phyloP scores from a whole-genome alignment of 768 basidiomycete genomes.

The Coprinellus aureogranulatus region DNA sequence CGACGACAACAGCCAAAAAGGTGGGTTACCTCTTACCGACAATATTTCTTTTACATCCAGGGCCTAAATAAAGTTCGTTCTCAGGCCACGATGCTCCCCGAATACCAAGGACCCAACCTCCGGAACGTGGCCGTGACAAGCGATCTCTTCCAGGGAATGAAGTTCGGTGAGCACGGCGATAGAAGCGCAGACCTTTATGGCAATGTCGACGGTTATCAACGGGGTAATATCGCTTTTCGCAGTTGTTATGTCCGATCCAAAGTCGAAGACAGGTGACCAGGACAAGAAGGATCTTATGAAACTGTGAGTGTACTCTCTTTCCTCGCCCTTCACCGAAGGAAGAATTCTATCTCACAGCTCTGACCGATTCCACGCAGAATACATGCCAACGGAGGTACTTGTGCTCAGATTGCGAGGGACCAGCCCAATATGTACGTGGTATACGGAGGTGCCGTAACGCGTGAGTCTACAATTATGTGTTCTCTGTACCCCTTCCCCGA shows the following conservation, averaged over 20 bases:
- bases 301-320: constrained; percentile 44
- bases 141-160: constrained; percentile 69
- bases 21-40: constrained; percentile 22
- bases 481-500: too few relatives aligned
- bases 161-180: constrained; percentile 62
- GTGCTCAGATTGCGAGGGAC: constrained; percentile 57
- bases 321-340: not conserved
- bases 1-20: constrained; percentile 40
- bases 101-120: constrained; percentile 63
- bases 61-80: not conserved
- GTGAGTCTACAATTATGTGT: constrained; percentile 55
- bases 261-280: constrained; percentile 60
- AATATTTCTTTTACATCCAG: not conserved
- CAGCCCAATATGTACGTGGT: constrained; percentile 56
- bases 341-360: too few relatives aligned
- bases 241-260: constrained; percentile 79
- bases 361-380: constrained; percentile 46
- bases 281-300: constrained; percentile 70
- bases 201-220: constrained; percentile 1
- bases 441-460: constrained; percentile 66
- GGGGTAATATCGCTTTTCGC: not conserved
- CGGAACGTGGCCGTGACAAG: constrained; percentile 59
- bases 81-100: constrained; percentile 60
- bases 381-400: constrained; percentile 64
- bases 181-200: not conserved